Base-by-base conservation (phyloP, 768 basidiomycete genomes). In the Hortiboletus campestris region DNA sequence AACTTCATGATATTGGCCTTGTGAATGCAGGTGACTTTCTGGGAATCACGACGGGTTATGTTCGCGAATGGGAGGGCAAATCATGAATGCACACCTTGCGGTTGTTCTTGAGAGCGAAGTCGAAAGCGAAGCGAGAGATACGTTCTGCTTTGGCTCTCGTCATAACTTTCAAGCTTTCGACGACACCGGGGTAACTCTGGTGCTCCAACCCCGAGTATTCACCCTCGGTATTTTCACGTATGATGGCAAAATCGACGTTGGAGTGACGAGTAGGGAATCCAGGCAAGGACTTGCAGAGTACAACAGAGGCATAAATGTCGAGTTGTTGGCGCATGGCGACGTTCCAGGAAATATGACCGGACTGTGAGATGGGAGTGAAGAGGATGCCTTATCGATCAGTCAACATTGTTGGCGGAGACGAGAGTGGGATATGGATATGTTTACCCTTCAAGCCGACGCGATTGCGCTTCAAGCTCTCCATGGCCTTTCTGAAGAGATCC, bases 1-100 rank as follows among this genome's bases (percentile, higher is more conserved):
- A 98, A 87, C 75, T 99, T 99, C 97, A 99, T 99, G 80, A 99
- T 99, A 80, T 98, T 98, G 67, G 97, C 97, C 77, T 99, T 99
- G 85, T 99, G 97, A 43, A 99, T 94, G 69, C 95, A 98, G 40
- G 97, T 99, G 63, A 99, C 96, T 89, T 96, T 98, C 94, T 96
- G 63, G 2, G 45, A 38, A 28, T 44, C 44, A 34, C 60, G n/a
- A 28, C 5, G 32, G 14, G 19, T 53, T 22, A 40, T 51, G 35
- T 29, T 22, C 2, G n/a, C 38, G 34, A 45, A 19, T 19, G 34
- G 41, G 31, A 41, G 4, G 35, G 8, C 36, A 38, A 10, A 34
- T 17, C 14, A 41, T 49, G 31, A 31, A 46, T 51, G 58, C 76
- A 49, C 53, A 88, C 94, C 86, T 98, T 98, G 75, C 97, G 86